Conservation (phyloP, 2,329 filamentous ascomycete species). For the Claviceps pusilla region DNA sequence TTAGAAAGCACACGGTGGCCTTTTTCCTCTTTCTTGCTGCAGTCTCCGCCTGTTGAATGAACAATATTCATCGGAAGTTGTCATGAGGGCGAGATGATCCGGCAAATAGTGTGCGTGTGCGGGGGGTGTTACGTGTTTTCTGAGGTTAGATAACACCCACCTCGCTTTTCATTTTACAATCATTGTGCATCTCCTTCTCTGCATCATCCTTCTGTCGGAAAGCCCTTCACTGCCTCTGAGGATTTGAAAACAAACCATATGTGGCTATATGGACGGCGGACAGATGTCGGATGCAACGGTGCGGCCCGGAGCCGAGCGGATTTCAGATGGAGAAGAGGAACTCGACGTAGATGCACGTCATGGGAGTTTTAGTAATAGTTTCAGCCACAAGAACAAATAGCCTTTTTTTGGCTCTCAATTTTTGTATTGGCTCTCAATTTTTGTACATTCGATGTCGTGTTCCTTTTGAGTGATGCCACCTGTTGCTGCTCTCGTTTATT, state of each 20-base stretch:
- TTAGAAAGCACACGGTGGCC: too few relatives aligned
- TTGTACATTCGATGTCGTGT: too few relatives aligned
- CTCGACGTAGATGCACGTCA: conserved; percentile 7
- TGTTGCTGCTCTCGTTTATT: too few relatives aligned
- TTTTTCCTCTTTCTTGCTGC: background rate
- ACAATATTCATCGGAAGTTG: background rate
- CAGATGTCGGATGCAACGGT: conserved; percentile 3
- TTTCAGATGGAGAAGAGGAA: background rate
- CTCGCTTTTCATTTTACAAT: background rate
- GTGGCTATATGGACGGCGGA: background rate
- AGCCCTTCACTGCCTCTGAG: too few relatives aligned
- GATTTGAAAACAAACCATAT: background rate
- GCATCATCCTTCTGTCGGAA: background rate
- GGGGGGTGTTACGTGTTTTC: background rate
- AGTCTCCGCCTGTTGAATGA: background rate
- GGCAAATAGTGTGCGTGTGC: background rate
- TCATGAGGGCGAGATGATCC: background rate
- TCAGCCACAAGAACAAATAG: too few relatives aligned
- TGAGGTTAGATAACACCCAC: background rate
- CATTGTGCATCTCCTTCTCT: conserved; percentile 1
- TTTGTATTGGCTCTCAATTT: too few relatives aligned
- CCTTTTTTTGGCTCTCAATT: too few relatives aligned
- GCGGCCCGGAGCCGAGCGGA: conserved; percentile 5
- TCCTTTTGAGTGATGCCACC: too few relatives aligned
- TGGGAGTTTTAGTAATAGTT: conserved; percentile 14